Percentiles rank a stretch among this genome's conserved stretches.
Conservation (phyloP, 1,139 yeast species). For the Yamadazyma sp. region DNA sequence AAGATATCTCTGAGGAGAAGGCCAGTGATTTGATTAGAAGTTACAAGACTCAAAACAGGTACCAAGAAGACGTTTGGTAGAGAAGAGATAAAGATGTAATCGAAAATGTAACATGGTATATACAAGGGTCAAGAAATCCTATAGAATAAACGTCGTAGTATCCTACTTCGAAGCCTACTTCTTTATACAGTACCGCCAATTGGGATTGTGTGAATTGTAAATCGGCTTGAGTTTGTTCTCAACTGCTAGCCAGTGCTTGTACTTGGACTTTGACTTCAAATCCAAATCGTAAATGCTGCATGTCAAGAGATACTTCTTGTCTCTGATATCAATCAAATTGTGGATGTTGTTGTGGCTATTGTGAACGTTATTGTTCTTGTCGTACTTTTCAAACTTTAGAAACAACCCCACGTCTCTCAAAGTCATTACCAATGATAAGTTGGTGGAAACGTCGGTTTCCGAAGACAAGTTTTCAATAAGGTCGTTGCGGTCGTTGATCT, state of each 20-base stretch:
- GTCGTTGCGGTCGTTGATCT: constrained; percentile 35
- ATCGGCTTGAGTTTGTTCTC: constrained; percentile 35
- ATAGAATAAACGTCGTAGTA: no score
- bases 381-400: constrained; percentile 39
- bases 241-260: constrained; percentile 42
- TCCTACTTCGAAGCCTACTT: neutral
- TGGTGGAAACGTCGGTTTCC: constrained; percentile 43
- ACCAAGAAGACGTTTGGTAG: constrained; percentile 99
- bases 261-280: constrained; percentile 40
- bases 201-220: constrained; percentile 35
- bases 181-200: constrained; percentile 37
- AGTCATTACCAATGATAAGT: constrained; percentile 51
- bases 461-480: constrained; percentile 34
- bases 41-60: constrained; percentile 80
- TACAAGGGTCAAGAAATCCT: neutral
- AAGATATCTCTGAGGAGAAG: constrained; percentile 57
- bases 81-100: constrained; percentile 4
- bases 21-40: constrained; percentile 80
- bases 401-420: constrained; percentile 56
- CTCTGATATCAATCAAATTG: constrained; percentile 28
- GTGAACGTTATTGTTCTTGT: constrained; percentile 29
- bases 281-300: constrained; percentile 48
- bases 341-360: constrained; percentile 35
- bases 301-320: constrained; percentile 29
- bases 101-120: neutral